Conservation (phyloP, 768 basidiomycete species). For the Mycena filopes region DNA sequence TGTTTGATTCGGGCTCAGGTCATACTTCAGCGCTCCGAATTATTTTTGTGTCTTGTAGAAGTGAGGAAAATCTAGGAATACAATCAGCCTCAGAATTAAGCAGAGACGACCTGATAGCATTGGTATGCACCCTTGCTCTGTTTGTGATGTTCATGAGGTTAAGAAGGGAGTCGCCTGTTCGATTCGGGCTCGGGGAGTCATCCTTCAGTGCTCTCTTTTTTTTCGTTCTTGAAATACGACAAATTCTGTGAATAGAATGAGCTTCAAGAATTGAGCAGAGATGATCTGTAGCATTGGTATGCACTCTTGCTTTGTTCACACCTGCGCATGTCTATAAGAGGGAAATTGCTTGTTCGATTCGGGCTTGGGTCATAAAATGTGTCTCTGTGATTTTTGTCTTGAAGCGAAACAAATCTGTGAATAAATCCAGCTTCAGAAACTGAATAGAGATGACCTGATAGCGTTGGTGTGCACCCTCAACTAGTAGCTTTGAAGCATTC, state of each 20-base stretch:
- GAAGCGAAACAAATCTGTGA: not conserved
- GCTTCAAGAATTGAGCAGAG: not conserved
- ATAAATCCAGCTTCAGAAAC: not conserved
- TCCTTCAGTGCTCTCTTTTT: too few relatives aligned
- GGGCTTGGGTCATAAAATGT: not conserved
- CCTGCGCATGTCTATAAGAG: not conserved
- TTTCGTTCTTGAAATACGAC: too few relatives aligned
- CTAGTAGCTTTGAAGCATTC: not conserved
- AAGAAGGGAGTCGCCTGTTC: not conserved
- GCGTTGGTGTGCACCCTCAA: not conserved
- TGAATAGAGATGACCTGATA: not conserved
- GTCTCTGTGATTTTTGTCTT: not conserved
- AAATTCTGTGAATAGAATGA: too few relatives aligned
- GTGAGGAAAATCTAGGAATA: too few relatives aligned
- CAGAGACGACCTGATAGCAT: not conserved
- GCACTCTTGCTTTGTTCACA: not conserved
- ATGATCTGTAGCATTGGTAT: not conserved
- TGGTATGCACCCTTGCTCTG: not conserved
- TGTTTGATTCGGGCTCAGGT: slow-evolving; percentile 5
- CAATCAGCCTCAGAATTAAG: not conserved
- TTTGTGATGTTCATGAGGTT: not conserved
- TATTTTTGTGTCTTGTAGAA: not conserved
- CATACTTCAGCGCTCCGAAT: not conserved
- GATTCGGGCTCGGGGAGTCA: slow-evolving; percentile 6
- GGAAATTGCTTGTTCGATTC: not conserved